Conservation (phyloP, 2,329 filamentous ascomycete species). For the Teratosphaeria nubilosa region DNA sequence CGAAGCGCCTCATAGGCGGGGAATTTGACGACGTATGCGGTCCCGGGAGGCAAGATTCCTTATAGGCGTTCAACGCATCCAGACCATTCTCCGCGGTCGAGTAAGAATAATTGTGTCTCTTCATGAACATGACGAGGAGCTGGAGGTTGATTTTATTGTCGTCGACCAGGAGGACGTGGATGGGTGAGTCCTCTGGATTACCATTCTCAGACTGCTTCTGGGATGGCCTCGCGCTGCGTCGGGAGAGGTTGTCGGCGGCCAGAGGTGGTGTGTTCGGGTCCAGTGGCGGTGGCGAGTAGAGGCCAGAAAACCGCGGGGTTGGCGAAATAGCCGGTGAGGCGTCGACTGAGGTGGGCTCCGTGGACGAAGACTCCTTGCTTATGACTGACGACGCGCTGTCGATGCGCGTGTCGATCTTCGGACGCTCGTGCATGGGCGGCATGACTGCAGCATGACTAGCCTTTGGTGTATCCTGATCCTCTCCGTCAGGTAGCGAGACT, state of each 20-base stretch:
- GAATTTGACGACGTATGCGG: not conserved
- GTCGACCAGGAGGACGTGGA: constrained; percentile 13
- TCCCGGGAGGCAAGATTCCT: not conserved
- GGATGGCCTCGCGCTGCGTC: not conserved
- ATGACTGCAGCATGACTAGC: not conserved
- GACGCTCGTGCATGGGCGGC: not conserved
- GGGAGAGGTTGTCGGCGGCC: not conserved
- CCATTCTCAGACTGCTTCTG: constrained; percentile 3
- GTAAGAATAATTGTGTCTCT: constrained; percentile 10
- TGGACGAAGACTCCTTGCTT: not conserved
- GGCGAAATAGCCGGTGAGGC: constrained; percentile 5
- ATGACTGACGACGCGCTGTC: not conserved
- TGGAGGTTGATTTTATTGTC: constrained; percentile 17
- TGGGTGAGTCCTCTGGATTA: constrained; percentile 2
- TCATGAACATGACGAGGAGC: constrained; percentile 15
- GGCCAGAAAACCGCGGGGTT: constrained; percentile 9
- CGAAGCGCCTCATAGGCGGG: not conserved
- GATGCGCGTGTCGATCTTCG: not conserved
- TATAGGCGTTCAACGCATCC: constrained; percentile 9
- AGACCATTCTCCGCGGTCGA: constrained; percentile 9
- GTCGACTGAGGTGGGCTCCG: not conserved
- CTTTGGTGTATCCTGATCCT: not conserved
- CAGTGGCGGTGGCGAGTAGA: constrained; percentile 8
- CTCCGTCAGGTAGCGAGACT: not conserved
- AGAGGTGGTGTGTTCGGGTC: constrained; percentile 10